These are phyloP conservation scores for Cladophialophora yegresii DNA, from an alignment of 2,329 filamentous ascomycete species.

Conservation along the genomic window DNA sequence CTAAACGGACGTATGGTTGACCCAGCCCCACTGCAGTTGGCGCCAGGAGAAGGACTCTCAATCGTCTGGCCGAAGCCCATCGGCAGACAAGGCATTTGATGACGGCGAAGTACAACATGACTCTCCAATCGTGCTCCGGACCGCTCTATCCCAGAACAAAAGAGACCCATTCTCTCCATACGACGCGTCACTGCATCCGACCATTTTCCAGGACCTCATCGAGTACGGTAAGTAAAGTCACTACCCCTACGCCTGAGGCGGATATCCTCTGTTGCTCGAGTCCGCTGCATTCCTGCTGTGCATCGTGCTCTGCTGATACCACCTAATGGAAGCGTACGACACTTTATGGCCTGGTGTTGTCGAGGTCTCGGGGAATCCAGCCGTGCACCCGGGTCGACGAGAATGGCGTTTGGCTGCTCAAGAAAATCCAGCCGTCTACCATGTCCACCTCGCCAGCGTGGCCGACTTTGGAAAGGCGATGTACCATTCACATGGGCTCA, in stretches of 20 bases:
- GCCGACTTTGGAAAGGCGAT: slow-evolving; percentile 15
- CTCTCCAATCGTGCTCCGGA: background rate
- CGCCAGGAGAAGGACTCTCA: background rate
- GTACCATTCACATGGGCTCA: background rate
- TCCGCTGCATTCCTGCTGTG: background rate
- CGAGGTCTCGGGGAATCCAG: slow-evolving; percentile 9
- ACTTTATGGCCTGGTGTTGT: slow-evolving; percentile 8
- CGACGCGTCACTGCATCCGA: slow-evolving; percentile 1
- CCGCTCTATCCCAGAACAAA: slow-evolving; percentile 5
- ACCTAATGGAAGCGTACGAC: slow-evolving; percentile 3
- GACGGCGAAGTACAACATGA: background rate
- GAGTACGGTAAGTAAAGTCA: slow-evolving; percentile 1
- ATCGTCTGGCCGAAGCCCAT: background rate
- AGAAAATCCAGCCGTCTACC: slow-evolving; percentile 7
- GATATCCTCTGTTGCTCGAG: background rate
- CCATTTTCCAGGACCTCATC: slow-evolving; percentile 10
- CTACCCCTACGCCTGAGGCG: background rate
- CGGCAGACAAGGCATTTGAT: background rate
- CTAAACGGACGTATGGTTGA: background rate
- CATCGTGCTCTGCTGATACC: background rate
- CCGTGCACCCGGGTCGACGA: slow-evolving; percentile 4
- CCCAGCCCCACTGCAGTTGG: background rate
- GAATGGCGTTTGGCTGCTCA: slow-evolving; percentile 11
- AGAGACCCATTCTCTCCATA: slow-evolving; percentile 14
- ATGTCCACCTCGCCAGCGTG: slow-evolving; percentile 8